Percentiles rank a stretch among this genome's conserved stretches.
Evolutionary conservation across 495 filamentous ascomycete species (phyloP).

Genomic region (Trichocladium antarcticum): DNA sequence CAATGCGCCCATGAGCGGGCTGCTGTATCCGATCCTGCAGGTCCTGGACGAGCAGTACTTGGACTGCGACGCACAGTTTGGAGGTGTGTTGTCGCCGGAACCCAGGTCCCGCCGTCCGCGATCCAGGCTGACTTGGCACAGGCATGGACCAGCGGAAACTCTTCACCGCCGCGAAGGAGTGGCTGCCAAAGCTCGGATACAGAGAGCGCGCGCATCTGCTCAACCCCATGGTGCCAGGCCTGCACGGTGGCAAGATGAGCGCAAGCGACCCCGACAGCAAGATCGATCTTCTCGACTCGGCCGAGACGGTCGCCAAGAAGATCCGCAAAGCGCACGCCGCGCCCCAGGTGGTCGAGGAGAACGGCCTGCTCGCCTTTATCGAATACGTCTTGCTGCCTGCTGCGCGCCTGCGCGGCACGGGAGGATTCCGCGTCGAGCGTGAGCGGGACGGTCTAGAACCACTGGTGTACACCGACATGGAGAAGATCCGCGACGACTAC

Average conservation of each 20-base stretch:
- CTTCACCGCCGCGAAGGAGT: constrained; percentile 68
- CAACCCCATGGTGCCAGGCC: constrained; percentile 81
- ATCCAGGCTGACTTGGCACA: too few species aligned
- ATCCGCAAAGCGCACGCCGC: constrained; percentile 68
- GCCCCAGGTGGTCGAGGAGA: constrained; percentile 67
- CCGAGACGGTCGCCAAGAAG: constrained; percentile 64
- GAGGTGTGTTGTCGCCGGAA: constrained; percentile 21
- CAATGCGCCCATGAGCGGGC: constrained; percentile 61
- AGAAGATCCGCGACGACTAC: constrained; percentile 69
- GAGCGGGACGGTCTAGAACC: constrained; percentile 56
- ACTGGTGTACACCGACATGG: constrained; percentile 61
- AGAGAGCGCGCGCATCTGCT: constrained; percentile 73
- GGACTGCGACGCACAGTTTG: constrained; percentile 69
- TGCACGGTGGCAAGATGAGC: constrained; percentile 73
- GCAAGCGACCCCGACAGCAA: constrained; percentile 57
- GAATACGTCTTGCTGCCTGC: constrained; percentile 77
- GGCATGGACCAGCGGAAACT: constrained; percentile 82
- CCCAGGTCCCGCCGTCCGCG: too few species aligned
- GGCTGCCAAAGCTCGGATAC: constrained; percentile 61
- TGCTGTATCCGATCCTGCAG: constrained; percentile 85
- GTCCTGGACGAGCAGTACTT: constrained; percentile 86
- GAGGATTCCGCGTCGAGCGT: constrained; percentile 47
- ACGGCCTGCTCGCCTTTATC: constrained; percentile 72
- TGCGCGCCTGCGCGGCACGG: constrained; percentile 40
- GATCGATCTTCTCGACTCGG: constrained; percentile 77